phyloP scores from a whole-genome alignment of 805 yeast genomes.

The Candida boleticola region DNA sequence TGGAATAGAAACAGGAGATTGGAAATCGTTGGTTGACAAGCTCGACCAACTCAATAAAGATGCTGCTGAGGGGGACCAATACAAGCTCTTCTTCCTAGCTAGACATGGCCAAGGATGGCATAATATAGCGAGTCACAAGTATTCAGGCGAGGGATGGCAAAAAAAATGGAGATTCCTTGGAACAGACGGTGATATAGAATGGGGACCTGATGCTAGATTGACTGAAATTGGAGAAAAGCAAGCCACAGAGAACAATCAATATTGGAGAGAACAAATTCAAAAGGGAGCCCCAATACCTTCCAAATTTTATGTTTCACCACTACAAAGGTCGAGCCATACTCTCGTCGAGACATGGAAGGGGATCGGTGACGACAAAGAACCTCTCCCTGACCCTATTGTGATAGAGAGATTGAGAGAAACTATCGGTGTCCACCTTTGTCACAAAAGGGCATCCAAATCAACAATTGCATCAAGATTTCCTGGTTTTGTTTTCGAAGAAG shows the following conservation, averaged over 20 bases:
- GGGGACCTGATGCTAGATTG: constrained; percentile 59
- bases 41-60: constrained; percentile 30
- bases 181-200: constrained; percentile 51
- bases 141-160: constrained; percentile 54
- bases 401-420: constrained; percentile 57
- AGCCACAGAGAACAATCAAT: constrained; percentile 44
- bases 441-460: constrained; percentile 43
- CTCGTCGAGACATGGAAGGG: constrained; percentile 48
- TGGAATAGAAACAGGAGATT: constrained; percentile 36
- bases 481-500: constrained; percentile 38
- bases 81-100: constrained; percentile 50
- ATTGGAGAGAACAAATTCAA: constrained; percentile 39
- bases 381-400: constrained; percentile 19
- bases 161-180: constrained; percentile 47
- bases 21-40: constrained; percentile 32
- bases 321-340: constrained; percentile 57
- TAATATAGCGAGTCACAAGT: constrained; percentile 49
- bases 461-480: constrained; percentile 33
- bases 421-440: constrained; percentile 57
- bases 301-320: constrained; percentile 54
- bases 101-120: constrained; percentile 71
- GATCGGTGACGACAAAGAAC: no score
- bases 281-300: constrained; percentile 51
- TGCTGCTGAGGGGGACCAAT: constrained; percentile 18
- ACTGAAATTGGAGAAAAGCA: constrained; percentile 54